phyloP scores from a whole-genome alignment of 768 basidiomycete genomes.

The Leccinum broughii region DNA sequence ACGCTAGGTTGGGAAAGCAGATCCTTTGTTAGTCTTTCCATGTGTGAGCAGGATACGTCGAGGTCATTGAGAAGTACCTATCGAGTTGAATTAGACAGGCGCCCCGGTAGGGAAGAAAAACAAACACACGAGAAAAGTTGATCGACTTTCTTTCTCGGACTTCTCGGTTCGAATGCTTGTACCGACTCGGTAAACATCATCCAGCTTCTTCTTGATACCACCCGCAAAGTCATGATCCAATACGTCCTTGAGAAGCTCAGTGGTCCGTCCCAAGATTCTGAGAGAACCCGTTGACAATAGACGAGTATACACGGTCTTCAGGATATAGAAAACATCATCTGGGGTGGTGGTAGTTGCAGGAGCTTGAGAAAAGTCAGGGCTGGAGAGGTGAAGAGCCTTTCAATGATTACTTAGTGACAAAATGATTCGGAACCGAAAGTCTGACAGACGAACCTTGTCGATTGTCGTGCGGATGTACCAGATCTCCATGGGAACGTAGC shows the following conservation, averaged over 20 bases:
- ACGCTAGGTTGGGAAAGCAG: constrained; percentile 54
- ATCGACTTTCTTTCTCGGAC: constrained; percentile 75
- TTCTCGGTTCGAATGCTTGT: constrained; percentile 64
- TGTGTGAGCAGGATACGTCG: constrained; percentile 87
- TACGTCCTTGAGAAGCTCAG: constrained; percentile 64
- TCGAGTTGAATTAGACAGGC: not conserved
- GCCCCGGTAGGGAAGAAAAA: not conserved
- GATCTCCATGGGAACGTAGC: constrained; percentile 86
- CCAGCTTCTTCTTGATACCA: constrained; percentile 81
- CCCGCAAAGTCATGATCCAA: constrained; percentile 83
- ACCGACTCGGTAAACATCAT: constrained; percentile 75
- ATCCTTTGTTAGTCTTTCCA: constrained; percentile 79
- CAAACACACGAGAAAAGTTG: constrained; percentile 75
- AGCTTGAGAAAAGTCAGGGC: constrained; percentile 61
- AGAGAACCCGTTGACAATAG: constrained; percentile 76
- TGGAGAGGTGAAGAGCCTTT: constrained; percentile 87
- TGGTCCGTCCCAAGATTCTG: constrained; percentile 54
- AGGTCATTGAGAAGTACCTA: constrained; percentile 92
- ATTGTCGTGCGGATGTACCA: constrained; percentile 89
- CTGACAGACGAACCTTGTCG: constrained; percentile 65
- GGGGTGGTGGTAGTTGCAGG: constrained; percentile 75
- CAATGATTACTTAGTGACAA: constrained; percentile 1
- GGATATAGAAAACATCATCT: constrained; percentile 95
- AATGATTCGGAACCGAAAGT: not conserved
- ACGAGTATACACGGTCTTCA: constrained; percentile 81